Evolutionary conservation across 169 alveolate genomes (phyloP), one percentile per base, ranked within the genome.

Genomic region (Plasmodium gaboni): DNA sequence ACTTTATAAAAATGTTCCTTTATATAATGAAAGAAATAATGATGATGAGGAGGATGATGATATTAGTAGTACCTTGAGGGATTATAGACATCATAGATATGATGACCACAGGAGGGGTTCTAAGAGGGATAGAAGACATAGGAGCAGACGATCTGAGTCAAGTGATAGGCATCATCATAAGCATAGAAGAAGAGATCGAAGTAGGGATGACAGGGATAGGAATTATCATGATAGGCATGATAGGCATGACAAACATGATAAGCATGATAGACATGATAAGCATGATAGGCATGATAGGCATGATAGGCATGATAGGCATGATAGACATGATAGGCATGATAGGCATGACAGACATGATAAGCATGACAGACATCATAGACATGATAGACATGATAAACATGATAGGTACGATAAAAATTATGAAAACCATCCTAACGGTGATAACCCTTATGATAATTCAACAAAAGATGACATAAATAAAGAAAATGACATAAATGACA

Each of bases 21-120:
- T 78, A 60, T 78, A 78, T 32, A 78, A 53, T 64, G 89, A 78
- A 26, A 65, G 89, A 44, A 32, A 78, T 19, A 64, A 74, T 42
- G 88, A 61, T 26, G 73, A 61, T 50, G 76, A 64, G 26, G 74
- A 48, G 32, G 73, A 57, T 5, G 61, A 65, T 8, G 76, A 78
- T 5, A 51, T 32, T 22, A 67, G 68, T 9, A 57, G 53, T 57
- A 44, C 13, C 28, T 8, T 19, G 10, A 78, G 42, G 42, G 15
- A 28, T 55, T 67, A 26, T 53, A 28, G 15, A 3, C 69, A 24
- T 7, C 76, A 53, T 42, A 63, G 28, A 28, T 17, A 17, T n/a
- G 74, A 55, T 51, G 88, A 57, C 19, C 44, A 32, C 44, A 44
- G 67, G 13, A 60, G 67, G 19, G 64, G 67, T 55, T 63, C 74